Evolutionary conservation across 768 basidiomycete genomes (phyloP), one percentile per base, ranked within the genome.

Genomic region (Xerocomus brunneocitrinus): DNA sequence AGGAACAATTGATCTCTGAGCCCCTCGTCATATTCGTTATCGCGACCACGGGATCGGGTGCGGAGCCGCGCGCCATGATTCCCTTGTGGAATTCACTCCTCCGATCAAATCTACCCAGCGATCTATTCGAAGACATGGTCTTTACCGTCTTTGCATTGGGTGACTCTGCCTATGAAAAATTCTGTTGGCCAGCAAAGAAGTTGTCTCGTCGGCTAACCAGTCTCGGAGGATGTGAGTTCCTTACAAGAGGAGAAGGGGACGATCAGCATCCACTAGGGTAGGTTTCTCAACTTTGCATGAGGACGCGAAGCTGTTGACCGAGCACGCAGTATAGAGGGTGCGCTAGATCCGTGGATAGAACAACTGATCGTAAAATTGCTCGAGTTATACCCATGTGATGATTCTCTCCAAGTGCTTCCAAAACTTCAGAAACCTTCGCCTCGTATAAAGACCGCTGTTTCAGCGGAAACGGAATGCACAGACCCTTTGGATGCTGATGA

Each of bases 181-280:
- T 93, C 56, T 92, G 90, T 66, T 97, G 93, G 92, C 87, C 93
- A 0, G 89, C 87, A 3, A 95, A 93, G 69, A 85, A 87, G 56
- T 69, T 95, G 1, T 75, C 80, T 8, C 74, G 90, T 39, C 73
- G 93, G 24, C 65, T 95, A 38, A 58, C 70, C 19, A 76, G 71
- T 39, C 76, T 97, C 3, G 91, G 92, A 8, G 93, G 84, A 0
- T 72, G 59, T 0, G 84, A 89, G 56, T 73, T 93, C 35, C 81
- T 79, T 58, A 65, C 74, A 43, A 73, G 85, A 47, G 91, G 88
- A 1, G 91, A 95, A 65, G 92, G 85, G 0, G 90, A 95, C 63
- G 91, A 93, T 45, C 91, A 94, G 65, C 84, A 94, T 73, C 78
- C 70, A 16, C 74, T 85, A 16, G 87, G 91, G 92, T 92, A 65